Conservation (phyloP, 1,139 yeast species). For the Suhomyces taliae region DNA sequence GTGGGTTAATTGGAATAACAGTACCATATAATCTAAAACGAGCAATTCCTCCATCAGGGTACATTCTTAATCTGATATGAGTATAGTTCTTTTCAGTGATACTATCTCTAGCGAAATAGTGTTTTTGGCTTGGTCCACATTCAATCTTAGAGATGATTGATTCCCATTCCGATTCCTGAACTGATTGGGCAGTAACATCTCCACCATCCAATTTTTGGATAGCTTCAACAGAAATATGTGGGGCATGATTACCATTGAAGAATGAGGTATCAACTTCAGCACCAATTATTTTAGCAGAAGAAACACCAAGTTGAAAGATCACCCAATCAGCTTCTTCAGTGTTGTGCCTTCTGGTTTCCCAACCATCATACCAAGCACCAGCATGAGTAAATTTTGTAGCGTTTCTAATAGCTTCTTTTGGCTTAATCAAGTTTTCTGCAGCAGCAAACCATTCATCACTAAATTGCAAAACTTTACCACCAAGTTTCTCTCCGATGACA, state of each 20-base stretch:
- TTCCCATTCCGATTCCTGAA: conserved; percentile 58
- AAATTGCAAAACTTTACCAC: conserved; percentile 66
- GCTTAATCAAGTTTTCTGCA: conserved; percentile 83
- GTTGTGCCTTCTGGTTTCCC: conserved; percentile 97
- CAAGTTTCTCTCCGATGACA: conserved; percentile 81
- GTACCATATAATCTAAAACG: conserved; percentile 85
- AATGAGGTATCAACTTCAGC: conserved; percentile 90
- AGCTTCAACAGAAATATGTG: conserved; percentile 83
- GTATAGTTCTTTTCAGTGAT: conserved; percentile 65
- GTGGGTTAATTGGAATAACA: conserved; percentile 66
- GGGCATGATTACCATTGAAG: conserved; percentile 95
- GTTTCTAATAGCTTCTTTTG: conserved; percentile 76
- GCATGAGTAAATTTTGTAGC: conserved; percentile 75
- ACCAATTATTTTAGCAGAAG: conserved; percentile 75
- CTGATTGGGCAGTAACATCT: conserved; percentile 21
- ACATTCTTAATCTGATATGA: conserved; percentile 83
- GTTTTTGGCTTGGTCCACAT: conserved; percentile 88
- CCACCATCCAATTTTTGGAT: conserved; percentile 28
- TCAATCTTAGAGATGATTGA: conserved; percentile 64
- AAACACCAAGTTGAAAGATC: conserved; percentile 76
- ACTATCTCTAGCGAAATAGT: conserved; percentile 66
- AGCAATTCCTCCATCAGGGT: conserved; percentile 97
- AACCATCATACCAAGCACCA: conserved; percentile 98
- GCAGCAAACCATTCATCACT: conserved; percentile 96
- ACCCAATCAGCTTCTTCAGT: conserved; percentile 84